Evolutionary conservation across 2,329 filamentous ascomycete genomes (phyloP).

Genomic region (Trichothecium roseum): DNA sequence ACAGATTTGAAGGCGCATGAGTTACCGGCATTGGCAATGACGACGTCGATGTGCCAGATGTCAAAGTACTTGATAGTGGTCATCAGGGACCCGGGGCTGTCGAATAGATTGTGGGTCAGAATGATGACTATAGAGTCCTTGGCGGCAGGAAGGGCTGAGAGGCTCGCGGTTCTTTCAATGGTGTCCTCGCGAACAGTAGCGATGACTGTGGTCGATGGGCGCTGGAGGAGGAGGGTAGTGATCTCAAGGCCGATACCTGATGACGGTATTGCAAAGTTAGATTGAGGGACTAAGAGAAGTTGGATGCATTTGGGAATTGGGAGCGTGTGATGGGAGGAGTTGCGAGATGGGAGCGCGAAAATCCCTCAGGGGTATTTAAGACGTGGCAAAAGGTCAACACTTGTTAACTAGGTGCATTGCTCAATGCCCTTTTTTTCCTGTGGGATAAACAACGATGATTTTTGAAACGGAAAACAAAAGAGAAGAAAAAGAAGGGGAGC

Average conservation of each 20-base stretch:
- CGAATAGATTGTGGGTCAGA: slow-evolving; percentile 20
- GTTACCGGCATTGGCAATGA: slow-evolving; percentile 1
- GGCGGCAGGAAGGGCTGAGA: slow-evolving; percentile 24
- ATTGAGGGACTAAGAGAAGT: too few species aligned
- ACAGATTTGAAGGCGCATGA: not conserved
- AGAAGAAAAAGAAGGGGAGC: not conserved
- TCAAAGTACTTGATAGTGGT: slow-evolving; percentile 2
- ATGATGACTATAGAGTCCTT: slow-evolving; percentile 24
- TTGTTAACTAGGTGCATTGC: not conserved
- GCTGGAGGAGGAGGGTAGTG: slow-evolving; percentile 6
- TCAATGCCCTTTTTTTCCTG: not conserved
- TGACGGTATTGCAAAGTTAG: not conserved
- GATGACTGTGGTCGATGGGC: slow-evolving; percentile 21
- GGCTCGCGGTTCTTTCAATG: slow-evolving; percentile 13
- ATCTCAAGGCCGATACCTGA: slow-evolving; percentile 9
- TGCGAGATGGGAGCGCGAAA: too few species aligned
- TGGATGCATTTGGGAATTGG: too few species aligned
- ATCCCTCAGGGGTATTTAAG: too few species aligned
- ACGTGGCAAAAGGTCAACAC: not conserved
- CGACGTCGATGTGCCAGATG: slow-evolving; percentile 33
- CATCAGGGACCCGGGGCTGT: slow-evolving; percentile 18
- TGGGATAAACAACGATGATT: not conserved
- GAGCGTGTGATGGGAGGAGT: too few species aligned
- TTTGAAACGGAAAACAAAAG: not conserved
- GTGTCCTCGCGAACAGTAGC: slow-evolving; percentile 25